Evolutionary conservation across 192 early-diverging fungal species (phyloP).

Genomic region (Coemansia sp.): DNA sequence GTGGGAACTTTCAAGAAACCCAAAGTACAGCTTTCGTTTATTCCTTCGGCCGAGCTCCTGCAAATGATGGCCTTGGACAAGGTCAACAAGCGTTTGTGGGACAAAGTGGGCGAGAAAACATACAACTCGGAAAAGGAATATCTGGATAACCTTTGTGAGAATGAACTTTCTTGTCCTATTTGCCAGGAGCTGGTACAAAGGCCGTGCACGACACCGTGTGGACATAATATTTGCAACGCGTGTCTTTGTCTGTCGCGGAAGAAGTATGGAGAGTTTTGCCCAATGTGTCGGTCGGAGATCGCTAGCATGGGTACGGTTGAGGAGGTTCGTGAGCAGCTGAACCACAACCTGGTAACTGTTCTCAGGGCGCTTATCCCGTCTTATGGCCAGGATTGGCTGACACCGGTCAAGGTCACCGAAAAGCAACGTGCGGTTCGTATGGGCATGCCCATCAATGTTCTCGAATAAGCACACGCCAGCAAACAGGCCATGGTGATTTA

Average conservation of each 20-base stretch:
- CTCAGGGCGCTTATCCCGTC: constrained; percentile 40
- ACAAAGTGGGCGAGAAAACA: constrained; percentile 12
- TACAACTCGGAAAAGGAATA: constrained; percentile 25
- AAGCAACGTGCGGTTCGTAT: constrained; percentile 24
- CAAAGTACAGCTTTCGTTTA: constrained; percentile 10
- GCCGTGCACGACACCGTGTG: constrained; percentile 43
- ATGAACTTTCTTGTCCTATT: constrained; percentile 38
- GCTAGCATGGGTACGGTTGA: constrained; percentile 21
- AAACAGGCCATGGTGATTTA: not conserved
- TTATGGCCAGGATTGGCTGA: constrained; percentile 33
- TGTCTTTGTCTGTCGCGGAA: constrained; percentile 38
- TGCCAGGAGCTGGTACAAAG: constrained; percentile 47
- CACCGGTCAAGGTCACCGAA: not conserved
- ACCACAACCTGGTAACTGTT: constrained; percentile 37
- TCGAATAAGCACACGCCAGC: not conserved
- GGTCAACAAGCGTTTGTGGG: constrained; percentile 40
- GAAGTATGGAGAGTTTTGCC: constrained; percentile 34
- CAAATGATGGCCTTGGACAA: constrained; percentile 45
- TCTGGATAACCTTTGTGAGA: constrained; percentile 30
- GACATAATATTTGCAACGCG: constrained; percentile 43
- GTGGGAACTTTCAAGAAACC: not conserved
- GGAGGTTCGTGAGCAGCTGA: constrained; percentile 13
- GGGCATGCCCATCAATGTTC: not conserved
- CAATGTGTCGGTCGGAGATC: constrained; percentile 39
- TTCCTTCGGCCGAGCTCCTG: constrained; percentile 15